Evolutionary conservation across 2,329 filamentous ascomycete genomes (phyloP).

Genomic region (Coniochaeta pulveracea): DNA sequence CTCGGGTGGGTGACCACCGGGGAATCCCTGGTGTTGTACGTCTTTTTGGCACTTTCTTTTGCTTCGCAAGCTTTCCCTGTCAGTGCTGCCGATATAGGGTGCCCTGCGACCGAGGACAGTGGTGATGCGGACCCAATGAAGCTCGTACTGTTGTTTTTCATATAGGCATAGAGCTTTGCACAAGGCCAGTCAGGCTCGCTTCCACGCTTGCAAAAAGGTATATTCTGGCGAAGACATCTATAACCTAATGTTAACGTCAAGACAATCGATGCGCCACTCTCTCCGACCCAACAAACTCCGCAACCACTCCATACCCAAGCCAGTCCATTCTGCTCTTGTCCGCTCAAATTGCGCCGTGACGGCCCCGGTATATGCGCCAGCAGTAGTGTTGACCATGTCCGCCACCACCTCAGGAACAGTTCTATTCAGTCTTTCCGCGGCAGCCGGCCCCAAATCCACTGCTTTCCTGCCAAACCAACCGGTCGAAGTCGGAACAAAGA

Average conservation of each 20-base stretch:
- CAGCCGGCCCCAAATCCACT: constrained; percentile 6
- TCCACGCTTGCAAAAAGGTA: too few relatives aligned
- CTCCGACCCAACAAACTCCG: constrained; percentile 68
- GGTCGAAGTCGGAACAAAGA: constrained; percentile 13
- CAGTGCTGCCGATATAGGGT: too few relatives aligned
- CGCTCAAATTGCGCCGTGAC: constrained; percentile 51
- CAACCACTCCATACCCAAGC: constrained; percentile 76
- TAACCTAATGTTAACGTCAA: constrained; percentile 76
- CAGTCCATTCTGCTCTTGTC: constrained; percentile 55
- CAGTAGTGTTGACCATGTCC: constrained; percentile 57
- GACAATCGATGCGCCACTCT: constrained; percentile 84
- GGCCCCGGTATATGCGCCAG: constrained; percentile 53
- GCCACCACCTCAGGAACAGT: constrained; percentile 26
- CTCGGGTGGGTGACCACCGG: too few relatives aligned
- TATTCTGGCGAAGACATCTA: too few relatives aligned
- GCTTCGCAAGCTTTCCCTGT: too few relatives aligned
- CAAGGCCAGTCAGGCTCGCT: too few relatives aligned
- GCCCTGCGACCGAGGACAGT: too few relatives aligned
- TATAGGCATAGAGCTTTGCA: too few relatives aligned
- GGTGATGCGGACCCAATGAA: too few relatives aligned
- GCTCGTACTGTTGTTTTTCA: too few relatives aligned
- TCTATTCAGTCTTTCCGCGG: constrained; percentile 30
- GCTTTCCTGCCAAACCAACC: constrained; percentile 1
- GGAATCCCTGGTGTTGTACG: too few relatives aligned
- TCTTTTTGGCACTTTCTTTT: too few relatives aligned